Evolutionary conservation across 352 stramenopile genomes (phyloP), one percentile per base, ranked within the genome.

Genomic region (Globisporangium echinulatum): DNA sequence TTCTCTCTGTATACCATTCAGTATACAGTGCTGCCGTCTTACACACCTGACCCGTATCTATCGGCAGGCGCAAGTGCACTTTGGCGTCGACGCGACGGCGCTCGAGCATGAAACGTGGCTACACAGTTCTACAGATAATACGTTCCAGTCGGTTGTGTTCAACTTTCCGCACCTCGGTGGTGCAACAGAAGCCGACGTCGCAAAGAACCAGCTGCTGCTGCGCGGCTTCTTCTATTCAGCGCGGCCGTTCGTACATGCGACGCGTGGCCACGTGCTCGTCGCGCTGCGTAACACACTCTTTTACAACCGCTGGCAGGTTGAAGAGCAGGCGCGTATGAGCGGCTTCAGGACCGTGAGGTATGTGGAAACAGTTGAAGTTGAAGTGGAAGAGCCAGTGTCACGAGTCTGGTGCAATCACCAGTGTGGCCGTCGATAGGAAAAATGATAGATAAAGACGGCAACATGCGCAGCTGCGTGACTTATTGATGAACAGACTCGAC

Each of bases 111-210:
- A 90, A 37, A 63, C 56, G 14, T 90, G 76, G 79, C 69, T 90
- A 13, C 50, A 65, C 46, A 53, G 54, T 15, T 68, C 61, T 1
- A 25, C 25, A 3, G 25, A 25, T 25, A 25, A 25, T 25, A 59
- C 75, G 10, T 94, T 93, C 69, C 75, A 93, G 42, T 59, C 70
- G 17, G 77, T 94, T 37, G 75, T 83, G 13, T 96, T 96, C 61
- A 96, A 96, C 57, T 96, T 96, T 58, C 86, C 86, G 14, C 86
- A 96, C 59, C 64, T 96, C 9, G 86, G 86, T 48, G 86, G 86
- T 17, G 77, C 82, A 7, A 94, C 86, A 3, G 80, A 93, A 48
- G 84, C 85, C 47, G 86, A 92, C 62, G 79, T 96, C 17, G 72
- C 66, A 15, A 92, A 88, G 62, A 96, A 96, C 68, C 86, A 93